A percentile compares a stretch with the other conserved stretches of the same genome.
phyloP scores from a whole-genome alignment of 2,329 filamentous ascomycete genomes.

The Albifimbria verrucaria region DNA sequence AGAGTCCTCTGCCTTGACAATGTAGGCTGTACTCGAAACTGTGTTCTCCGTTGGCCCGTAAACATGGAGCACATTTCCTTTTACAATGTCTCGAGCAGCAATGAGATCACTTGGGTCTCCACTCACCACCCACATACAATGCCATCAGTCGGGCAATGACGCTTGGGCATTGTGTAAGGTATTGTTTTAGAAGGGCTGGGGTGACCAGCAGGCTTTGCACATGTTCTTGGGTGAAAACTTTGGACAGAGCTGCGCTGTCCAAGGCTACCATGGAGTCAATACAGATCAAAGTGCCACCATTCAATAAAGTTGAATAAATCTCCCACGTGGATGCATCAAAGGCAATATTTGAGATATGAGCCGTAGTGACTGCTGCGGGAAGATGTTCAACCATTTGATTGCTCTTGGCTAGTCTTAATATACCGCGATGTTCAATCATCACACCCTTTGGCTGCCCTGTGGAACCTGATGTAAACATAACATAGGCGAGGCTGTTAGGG shows the following conservation, averaged over 20 bases:
- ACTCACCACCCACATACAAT: slow-evolving; percentile 14
- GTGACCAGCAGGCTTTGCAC: too few species aligned
- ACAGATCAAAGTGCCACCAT: too few species aligned
- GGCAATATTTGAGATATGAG: slow-evolving; percentile 12
- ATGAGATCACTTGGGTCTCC: slow-evolving; percentile 3
- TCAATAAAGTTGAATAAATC: too few species aligned
- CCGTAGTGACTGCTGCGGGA: slow-evolving; percentile 9
- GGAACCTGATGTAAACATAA: slow-evolving; percentile 19
- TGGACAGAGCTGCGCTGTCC: too few species aligned
- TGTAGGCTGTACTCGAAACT: slow-evolving; percentile 9
- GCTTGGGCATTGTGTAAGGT: too few species aligned
- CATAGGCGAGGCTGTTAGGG: slow-evolving; percentile 12
- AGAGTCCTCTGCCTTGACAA: slow-evolving; percentile 8
- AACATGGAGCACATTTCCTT: background rate
- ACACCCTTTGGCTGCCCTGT: slow-evolving; percentile 18
- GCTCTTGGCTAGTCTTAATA: too few species aligned
- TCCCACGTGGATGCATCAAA: too few species aligned
- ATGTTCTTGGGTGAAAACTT: too few species aligned
- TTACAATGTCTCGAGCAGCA: background rate
- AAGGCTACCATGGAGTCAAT: too few species aligned
- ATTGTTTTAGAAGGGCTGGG: too few species aligned
- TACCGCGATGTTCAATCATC: background rate
- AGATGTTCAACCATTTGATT: slow-evolving; percentile 7
- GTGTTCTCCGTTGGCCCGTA: slow-evolving; percentile 10
- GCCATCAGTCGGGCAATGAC: slow-evolving; percentile 15